A percentile compares a stretch with the other conserved stretches of the same genome.
Evolutionary conservation across 352 stramenopile species (phyloP).

Genomic region (Globisporangium perplexum): DNA sequence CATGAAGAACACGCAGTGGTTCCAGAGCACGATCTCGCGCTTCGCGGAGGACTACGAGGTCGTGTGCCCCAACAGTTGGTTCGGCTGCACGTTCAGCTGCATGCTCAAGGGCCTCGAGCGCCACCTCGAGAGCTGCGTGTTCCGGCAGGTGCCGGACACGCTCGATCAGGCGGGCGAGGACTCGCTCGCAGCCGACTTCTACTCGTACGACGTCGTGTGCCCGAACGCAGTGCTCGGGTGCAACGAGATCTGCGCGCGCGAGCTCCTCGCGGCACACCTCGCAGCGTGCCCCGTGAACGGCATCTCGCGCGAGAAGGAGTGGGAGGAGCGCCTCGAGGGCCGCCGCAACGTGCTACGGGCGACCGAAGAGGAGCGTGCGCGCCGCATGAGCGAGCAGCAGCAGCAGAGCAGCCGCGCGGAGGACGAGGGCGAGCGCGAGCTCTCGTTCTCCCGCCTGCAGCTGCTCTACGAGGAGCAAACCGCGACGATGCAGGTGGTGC

Average conservation of each 20-base stretch:
- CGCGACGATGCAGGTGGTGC: slow-evolving; percentile 62
- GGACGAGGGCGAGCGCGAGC: slow-evolving; percentile 16
- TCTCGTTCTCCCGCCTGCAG: slow-evolving; percentile 68
- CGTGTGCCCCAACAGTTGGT: slow-evolving; percentile 83
- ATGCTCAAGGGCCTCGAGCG: slow-evolving; percentile 75
- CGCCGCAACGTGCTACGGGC: slow-evolving; percentile 58
- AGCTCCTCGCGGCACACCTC: slow-evolving; percentile 63
- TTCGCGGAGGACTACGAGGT: slow-evolving; percentile 81
- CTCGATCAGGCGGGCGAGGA: slow-evolving; percentile 61
- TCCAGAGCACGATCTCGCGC: slow-evolving; percentile 77
- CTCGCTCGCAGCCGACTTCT: slow-evolving; percentile 45
- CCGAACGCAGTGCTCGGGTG: slow-evolving; percentile 78
- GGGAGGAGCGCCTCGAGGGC: slow-evolving; percentile 65
- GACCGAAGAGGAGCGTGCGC: slow-evolving; percentile 67
- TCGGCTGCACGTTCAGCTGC: slow-evolving; percentile 81
- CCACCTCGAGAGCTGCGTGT: slow-evolving; percentile 62
- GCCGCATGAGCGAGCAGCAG: slow-evolving; percentile 54
- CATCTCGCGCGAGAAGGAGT: slow-evolving; percentile 74
- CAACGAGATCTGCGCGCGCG: slow-evolving; percentile 69
- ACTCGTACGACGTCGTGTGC: slow-evolving; percentile 82
- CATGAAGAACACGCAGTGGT: slow-evolving; percentile 89
- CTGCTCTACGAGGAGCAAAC: slow-evolving; percentile 80
- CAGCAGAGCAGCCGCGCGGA: slow-evolving; percentile 14
- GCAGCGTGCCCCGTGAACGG: slow-evolving; percentile 57
- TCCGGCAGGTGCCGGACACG: slow-evolving; percentile 71